A percentile compares a stretch with the other conserved stretches of the same genome.
Evolutionary conservation across 208 protist genomes (phyloP).

Genomic region (Leishmania mexicana): DNA sequence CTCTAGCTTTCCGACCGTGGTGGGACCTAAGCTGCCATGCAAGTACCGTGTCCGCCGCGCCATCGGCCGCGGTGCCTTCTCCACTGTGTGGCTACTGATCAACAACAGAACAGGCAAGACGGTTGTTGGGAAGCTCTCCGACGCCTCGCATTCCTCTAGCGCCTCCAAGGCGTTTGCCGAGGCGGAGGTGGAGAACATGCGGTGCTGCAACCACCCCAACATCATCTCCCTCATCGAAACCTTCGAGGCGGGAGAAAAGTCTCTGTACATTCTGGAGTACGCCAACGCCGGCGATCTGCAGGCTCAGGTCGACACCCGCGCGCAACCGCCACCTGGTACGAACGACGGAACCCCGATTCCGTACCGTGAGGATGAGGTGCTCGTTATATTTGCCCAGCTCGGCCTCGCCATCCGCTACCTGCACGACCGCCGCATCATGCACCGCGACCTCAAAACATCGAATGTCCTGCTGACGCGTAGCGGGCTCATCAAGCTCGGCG

Average conservation of each 20-base stretch:
- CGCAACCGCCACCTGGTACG: slow-evolving; percentile 11
- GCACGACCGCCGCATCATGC: slow-evolving; percentile 75
- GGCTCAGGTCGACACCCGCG: slow-evolving; percentile 59
- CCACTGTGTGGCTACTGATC: slow-evolving; percentile 68
- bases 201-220: slow-evolving; percentile 65
- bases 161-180: slow-evolving; percentile 38
- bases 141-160: slow-evolving; percentile 40
- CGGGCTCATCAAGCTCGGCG: slow-evolving; percentile 86
- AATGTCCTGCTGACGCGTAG: slow-evolving; percentile 72
- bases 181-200: slow-evolving; percentile 63
- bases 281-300: slow-evolving; percentile 79
- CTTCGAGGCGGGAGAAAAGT: slow-evolving; percentile 35
- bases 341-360: slow-evolving; percentile 22
- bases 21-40: slow-evolving; percentile 50
- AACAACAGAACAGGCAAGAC: slow-evolving; percentile 48
- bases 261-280: slow-evolving; percentile 78
- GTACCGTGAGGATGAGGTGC: slow-evolving; percentile 65
- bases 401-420: slow-evolving; percentile 81
- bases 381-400: slow-evolving; percentile 72
- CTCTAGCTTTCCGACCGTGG: slow-evolving; percentile 46
- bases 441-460: slow-evolving; percentile 82
- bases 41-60: slow-evolving; percentile 50
- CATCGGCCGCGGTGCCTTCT: slow-evolving; percentile 61
- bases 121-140: slow-evolving; percentile 67
- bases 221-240: slow-evolving; percentile 66